Conservation (phyloP, 345 rosid species). For the Brassica nigra region DNA sequence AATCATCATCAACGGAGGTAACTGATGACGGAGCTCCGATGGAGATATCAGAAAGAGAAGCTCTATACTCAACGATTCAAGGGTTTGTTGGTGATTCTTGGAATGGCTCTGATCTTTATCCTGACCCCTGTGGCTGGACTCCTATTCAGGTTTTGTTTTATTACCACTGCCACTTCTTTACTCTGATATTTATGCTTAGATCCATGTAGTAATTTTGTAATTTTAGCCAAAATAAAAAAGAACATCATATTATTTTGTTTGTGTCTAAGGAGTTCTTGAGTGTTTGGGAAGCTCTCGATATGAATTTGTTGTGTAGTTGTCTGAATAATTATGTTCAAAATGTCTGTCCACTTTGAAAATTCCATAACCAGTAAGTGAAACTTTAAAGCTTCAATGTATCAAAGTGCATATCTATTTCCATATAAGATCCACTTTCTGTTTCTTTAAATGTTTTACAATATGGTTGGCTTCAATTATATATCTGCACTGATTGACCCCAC, state of each 20-base stretch:
- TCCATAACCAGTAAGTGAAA: slow-evolving; percentile 31
- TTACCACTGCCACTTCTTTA: neutral
- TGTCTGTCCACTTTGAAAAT: slow-evolving; percentile 22
- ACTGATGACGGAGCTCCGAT: slow-evolving; percentile 56
- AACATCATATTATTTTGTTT: neutral
- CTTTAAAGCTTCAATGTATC: slow-evolving; percentile 17
- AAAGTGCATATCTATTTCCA: slow-evolving; percentile 30
- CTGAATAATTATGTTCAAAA: slow-evolving; percentile 24
- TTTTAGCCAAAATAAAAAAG: neutral
- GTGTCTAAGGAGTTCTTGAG: neutral
- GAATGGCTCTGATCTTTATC: slow-evolving; percentile 93
- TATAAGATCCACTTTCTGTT: slow-evolving; percentile 20
- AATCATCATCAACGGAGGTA: slow-evolving; percentile 14
- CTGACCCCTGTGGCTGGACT: slow-evolving; percentile 97
- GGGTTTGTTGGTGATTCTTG: slow-evolving; percentile 83
- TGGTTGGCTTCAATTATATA: slow-evolving; percentile 23
- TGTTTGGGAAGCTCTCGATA: neutral
- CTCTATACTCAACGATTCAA: slow-evolving; percentile 66
- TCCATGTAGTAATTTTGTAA: neutral
- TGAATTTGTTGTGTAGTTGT: slow-evolving; percentile 29
- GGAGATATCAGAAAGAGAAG: slow-evolving; percentile 62
- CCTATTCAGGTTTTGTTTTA: slow-evolving; percentile 66
- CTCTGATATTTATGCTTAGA: neutral
- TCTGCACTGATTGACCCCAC: slow-evolving; percentile 27
- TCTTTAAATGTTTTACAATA: slow-evolving; percentile 19